Base-by-base conservation (phyloP, 306 rosid species). In the Vigna mungo region DNA sequence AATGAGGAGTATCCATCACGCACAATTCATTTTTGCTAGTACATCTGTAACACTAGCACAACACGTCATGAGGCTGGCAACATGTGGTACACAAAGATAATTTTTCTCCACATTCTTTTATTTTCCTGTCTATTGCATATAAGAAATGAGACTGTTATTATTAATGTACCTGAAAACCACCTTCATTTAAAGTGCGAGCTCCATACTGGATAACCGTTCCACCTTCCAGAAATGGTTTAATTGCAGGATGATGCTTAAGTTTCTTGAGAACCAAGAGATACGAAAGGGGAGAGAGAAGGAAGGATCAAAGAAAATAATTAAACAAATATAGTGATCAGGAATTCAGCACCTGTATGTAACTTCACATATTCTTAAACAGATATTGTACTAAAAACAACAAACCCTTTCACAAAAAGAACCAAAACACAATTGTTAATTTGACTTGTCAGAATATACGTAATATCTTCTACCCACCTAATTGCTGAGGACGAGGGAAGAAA, bases 111-210 rank as follows among this genome's bases (percentile, higher is more conserved):
- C 51, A 61, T 36, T 47, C 61, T 69, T 17, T 46, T 11, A 69
- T 60, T 72, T 44, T 79, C 43, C 21, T 66, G 44, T 73, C 59
- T 49, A 74, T 23, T 6, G 51, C 58, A 76, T 14, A 30, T 25
- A 74, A 74, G 53, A 66, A 72, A 59, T 73, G 47, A 43, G 69
- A 81, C 16, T 16, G 9, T 21, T 25, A 39, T 63, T 17, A 71
- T 51, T 66, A 43, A 48, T 84, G 37, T 81, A 94, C 98, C 98
- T 94, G 98, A 82, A 90, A 84, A 82, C 98, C 98, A 58, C 97
- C 97, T 81, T 95, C 98, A 83, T 95, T 95, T 83, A 95, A 88
- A 34, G 92, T 87, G 81, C 98, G 97, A 85, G 98, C 97, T 41
- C 98, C 97, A 79, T 90, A 92, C 84, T 95, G 96, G 78, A 95